These are phyloP conservation scores for Aspergillus sp. DNA, from an alignment of 2,329 filamentous ascomycete species.

Conservation along the genomic window DNA sequence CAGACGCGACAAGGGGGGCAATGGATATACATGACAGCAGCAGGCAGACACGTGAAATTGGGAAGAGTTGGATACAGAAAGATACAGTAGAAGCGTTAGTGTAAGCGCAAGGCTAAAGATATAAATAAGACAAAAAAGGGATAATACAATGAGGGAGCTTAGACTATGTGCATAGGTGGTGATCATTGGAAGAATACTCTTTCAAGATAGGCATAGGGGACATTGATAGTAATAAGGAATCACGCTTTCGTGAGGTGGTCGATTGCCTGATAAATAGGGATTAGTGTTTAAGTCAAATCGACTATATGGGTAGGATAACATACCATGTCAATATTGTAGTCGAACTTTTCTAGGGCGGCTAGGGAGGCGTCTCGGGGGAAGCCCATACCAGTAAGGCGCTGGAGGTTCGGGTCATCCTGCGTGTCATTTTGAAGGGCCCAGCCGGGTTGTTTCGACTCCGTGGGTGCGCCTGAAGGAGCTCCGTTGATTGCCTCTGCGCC, in stretches of 20 bases:
- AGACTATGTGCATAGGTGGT: constrained; percentile 15
- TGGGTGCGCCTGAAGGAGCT: constrained; percentile 5
- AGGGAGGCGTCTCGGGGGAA: constrained; percentile 74
- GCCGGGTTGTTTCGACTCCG: constrained; percentile 47
- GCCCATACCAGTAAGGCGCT: constrained; percentile 86
- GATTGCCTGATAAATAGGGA: constrained; percentile 30
- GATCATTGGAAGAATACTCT: background rate
- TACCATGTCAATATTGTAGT: constrained; percentile 95
- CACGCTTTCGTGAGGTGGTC: constrained; percentile 43
- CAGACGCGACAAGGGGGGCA: background rate
- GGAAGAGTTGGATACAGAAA: background rate
- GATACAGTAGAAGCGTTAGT: constrained; percentile 7
- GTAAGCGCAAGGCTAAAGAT: constrained; percentile 6
- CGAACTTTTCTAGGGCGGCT: constrained; percentile 83
- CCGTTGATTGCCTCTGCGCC: constrained; percentile 20
- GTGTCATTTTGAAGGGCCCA: constrained; percentile 71
- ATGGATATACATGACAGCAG: constrained; percentile 19
- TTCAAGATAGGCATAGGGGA: background rate
- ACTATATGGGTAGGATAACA: constrained; percentile 35
- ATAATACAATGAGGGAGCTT: background rate
- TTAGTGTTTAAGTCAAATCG: background rate
- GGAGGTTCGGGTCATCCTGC: constrained; percentile 88
- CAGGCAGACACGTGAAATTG: background rate
- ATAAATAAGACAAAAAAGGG: constrained; percentile 9
- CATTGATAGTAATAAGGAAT: constrained; percentile 8